Evolutionary conservation across 1,284 basidiomycete species (phyloP).

Genomic region (Cystobasidium sp.): DNA sequence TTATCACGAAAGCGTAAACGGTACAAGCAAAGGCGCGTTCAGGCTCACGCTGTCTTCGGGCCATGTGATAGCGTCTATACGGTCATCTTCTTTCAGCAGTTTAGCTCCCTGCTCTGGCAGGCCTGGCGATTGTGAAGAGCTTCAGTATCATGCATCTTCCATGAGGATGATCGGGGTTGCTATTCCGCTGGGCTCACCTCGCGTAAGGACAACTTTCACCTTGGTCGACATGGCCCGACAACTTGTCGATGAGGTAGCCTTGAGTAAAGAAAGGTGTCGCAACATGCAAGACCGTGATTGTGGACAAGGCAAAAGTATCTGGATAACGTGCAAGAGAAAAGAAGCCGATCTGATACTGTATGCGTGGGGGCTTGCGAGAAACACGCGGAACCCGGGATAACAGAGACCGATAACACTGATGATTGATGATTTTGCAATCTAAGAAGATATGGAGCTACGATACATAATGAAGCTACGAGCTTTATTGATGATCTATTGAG

Average conservation of each 20-base stretch:
- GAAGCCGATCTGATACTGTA: no score
- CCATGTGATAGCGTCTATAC: constrained; percentile 36
- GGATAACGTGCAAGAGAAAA: not conserved
- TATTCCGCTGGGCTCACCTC: constrained; percentile 8
- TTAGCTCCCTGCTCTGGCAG: constrained; percentile 38
- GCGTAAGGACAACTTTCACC: constrained; percentile 38
- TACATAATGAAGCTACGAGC: no score
- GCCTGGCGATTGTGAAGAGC: not conserved
- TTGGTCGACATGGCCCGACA: constrained; percentile 26
- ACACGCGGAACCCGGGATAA: no score
- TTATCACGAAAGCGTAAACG: not conserved
- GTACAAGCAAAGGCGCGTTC: not conserved
- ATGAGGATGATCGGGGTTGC: not conserved
- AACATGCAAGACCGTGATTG: not conserved
- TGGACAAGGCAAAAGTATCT: not conserved
- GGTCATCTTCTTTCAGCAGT: constrained; percentile 34
- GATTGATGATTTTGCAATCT: no score
- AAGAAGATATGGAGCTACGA: no score
- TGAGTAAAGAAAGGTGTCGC: constrained; percentile 4
- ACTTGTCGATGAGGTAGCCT: not conserved
- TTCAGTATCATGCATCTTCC: not conserved
- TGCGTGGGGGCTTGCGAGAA: no score
- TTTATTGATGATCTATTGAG: no score
- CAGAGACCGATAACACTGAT: no score
- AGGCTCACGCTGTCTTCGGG: constrained; percentile 31